phyloP scores from a whole-genome alignment of 106 monocot genomes.

The Triglochin maritima region DNA sequence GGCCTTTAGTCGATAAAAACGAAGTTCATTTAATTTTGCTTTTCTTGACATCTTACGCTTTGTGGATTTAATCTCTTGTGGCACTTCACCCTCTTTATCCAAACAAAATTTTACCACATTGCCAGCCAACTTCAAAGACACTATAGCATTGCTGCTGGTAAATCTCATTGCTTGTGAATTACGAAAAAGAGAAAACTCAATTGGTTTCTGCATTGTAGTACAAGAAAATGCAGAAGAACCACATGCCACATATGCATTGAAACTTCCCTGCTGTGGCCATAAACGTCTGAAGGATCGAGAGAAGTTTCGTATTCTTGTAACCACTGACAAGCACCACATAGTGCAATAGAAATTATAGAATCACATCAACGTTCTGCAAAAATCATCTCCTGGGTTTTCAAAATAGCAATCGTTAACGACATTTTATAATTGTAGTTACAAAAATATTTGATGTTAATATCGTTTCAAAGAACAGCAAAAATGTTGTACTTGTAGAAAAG shows the following conservation, averaged over 20 bases:
- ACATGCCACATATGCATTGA: neutral
- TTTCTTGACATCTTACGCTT: constrained; percentile 65
- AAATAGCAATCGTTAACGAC: no score
- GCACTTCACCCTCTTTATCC: constrained; percentile 14
- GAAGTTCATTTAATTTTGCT: constrained; percentile 70
- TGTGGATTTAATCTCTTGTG: constrained; percentile 4
- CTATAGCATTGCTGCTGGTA: constrained; percentile 27
- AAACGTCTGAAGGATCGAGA: neutral
- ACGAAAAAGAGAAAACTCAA: constrained; percentile 8
- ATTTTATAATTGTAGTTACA: no score
- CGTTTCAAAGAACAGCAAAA: no score
- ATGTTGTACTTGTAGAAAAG: no score
- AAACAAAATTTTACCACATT: constrained; percentile 49
- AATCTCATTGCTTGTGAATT: constrained; percentile 14
- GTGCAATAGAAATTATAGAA: no score
- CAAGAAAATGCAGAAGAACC: neutral
- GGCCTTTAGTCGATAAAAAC: constrained; percentile 80
- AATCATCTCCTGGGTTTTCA: no score
- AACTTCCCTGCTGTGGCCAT: neutral
- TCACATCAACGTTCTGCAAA: no score
- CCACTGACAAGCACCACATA: no score
- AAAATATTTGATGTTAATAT: no score
- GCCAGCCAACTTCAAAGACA: constrained; percentile 40
- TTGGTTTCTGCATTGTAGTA: neutral
- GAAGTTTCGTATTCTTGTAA: no score